A percentile compares a stretch with the other conserved stretches of the same genome.
Conservation (phyloP, 345 rosid species). For the Lumnitzera littorea region DNA sequence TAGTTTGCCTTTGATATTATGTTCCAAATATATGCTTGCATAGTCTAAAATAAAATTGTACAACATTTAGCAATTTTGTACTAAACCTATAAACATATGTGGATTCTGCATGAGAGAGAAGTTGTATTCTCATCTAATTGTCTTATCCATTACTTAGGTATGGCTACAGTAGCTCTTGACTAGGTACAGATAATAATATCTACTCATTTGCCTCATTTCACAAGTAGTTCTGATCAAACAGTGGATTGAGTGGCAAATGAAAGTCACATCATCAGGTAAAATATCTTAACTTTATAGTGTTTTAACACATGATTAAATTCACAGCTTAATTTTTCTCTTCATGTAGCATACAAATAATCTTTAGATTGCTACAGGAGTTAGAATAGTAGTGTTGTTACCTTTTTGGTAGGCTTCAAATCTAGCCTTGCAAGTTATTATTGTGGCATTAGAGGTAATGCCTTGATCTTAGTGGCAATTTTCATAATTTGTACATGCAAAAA, state of each 20-base stretch:
- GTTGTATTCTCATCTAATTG: too few relatives aligned
- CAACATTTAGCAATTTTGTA: too few relatives aligned
- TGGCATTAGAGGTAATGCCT: conserved; percentile 75
- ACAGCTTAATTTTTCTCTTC: background rate
- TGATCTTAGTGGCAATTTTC: background rate
- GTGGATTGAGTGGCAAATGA: conserved; percentile 57
- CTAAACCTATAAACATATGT: too few relatives aligned
- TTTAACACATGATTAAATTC: too few relatives aligned
- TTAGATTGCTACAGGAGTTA: conserved; percentile 84
- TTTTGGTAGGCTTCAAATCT: conserved; percentile 82
- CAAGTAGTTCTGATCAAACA: conserved; percentile 84
- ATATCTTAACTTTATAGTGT: too few relatives aligned
- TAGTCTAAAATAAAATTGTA: too few relatives aligned
- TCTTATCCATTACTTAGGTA: conserved; percentile 24
- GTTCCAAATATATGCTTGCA: too few relatives aligned
- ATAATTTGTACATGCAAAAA: background rate
- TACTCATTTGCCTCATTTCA: conserved; percentile 65
- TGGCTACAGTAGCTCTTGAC: conserved; percentile 45
- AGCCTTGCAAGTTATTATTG: conserved; percentile 73
- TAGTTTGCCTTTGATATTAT: too few relatives aligned
- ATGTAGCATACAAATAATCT: conserved; percentile 37
- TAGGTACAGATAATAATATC: conserved; percentile 69
- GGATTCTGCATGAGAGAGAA: too few relatives aligned
- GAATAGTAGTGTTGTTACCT: conserved; percentile 74
- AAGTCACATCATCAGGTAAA: too few relatives aligned